phyloP scores from a whole-genome alignment of 139 green algal genomes.

The Chlamydomonas sp. region DNA sequence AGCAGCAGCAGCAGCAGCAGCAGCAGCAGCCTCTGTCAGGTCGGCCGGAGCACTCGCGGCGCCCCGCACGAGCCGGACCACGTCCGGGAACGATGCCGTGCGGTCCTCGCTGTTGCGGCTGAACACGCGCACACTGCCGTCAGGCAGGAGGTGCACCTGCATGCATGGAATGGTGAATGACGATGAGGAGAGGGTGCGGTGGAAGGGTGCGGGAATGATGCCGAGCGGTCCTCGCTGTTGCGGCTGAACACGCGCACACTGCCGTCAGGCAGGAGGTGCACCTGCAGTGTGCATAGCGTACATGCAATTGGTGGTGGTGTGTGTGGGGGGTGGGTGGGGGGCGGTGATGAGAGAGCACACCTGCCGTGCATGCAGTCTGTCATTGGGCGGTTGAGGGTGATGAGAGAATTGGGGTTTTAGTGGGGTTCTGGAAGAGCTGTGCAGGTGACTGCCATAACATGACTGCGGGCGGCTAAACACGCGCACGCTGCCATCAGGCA shows the following conservation, averaged over 20 bases:
- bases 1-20: too few species aligned
- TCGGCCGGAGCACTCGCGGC: constrained; percentile 9
- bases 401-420: too few species aligned
- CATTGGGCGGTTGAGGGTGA: too few species aligned
- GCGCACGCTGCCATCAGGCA: too few species aligned
- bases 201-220: constrained; percentile 62
- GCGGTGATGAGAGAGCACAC: constrained; percentile 4
- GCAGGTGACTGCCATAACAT: too few species aligned
- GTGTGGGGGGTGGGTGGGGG: too few species aligned
- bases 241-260: constrained; percentile 72
- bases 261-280: background rate
- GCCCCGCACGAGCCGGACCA: constrained; percentile 34
- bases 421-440: too few species aligned
- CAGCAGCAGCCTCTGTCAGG: too few species aligned
- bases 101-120: constrained; percentile 75
- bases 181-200: background rate
- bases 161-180: background rate
- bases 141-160: constrained; percentile 1
- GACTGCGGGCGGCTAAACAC: too few species aligned
- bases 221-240: constrained; percentile 72
- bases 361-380: too few species aligned
- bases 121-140: constrained; percentile 62
- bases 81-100: constrained; percentile 62
- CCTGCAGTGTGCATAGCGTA: background rate
- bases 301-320: background rate